Conservation (phyloP, 768 basidiomycete species). For the Boletus rubropictus region DNA sequence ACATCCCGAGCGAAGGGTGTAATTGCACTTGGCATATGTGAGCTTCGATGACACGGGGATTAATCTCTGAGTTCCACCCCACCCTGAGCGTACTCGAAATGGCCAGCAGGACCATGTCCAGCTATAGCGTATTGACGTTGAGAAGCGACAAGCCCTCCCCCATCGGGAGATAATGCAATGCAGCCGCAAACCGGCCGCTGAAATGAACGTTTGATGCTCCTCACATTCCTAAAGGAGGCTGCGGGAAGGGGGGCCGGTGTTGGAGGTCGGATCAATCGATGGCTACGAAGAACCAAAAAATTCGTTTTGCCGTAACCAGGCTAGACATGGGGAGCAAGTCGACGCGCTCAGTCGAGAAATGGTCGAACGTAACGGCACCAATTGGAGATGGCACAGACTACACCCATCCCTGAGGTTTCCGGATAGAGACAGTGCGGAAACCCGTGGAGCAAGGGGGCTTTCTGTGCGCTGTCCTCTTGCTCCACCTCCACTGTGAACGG, state of each 20-base stretch:
- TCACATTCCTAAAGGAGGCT: conserved; percentile 1
- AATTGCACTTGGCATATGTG: conserved; percentile 11
- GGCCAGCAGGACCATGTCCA: conserved; percentile 7
- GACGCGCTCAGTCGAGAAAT: conserved; percentile 1
- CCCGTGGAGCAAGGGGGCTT: neutral
- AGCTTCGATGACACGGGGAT: conserved; percentile 24
- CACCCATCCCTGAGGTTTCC: neutral
- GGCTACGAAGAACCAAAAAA: neutral
- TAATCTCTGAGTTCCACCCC: conserved; percentile 17
- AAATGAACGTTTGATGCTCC: conserved; percentile 6
- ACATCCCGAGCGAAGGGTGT: conserved; percentile 23
- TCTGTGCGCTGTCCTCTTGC: neutral
- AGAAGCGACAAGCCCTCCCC: conserved; percentile 5
- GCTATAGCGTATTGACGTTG: conserved; percentile 9
- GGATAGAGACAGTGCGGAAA: neutral
- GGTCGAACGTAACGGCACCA: conserved; percentile 1
- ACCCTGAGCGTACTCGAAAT: conserved; percentile 17
- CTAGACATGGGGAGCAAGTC: neutral
- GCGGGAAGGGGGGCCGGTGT: conserved; percentile 15
- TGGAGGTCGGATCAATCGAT: conserved; percentile 4
- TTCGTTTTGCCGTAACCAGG: conserved; percentile 2
- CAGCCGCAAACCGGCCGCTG: conserved; percentile 1
- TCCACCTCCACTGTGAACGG: neutral
- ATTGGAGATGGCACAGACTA: neutral
- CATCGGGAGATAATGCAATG: conserved; percentile 4